Base-by-base conservation (phyloP, 2,329 filamentous ascomycete species). In the Paecilomyces fulvus region DNA sequence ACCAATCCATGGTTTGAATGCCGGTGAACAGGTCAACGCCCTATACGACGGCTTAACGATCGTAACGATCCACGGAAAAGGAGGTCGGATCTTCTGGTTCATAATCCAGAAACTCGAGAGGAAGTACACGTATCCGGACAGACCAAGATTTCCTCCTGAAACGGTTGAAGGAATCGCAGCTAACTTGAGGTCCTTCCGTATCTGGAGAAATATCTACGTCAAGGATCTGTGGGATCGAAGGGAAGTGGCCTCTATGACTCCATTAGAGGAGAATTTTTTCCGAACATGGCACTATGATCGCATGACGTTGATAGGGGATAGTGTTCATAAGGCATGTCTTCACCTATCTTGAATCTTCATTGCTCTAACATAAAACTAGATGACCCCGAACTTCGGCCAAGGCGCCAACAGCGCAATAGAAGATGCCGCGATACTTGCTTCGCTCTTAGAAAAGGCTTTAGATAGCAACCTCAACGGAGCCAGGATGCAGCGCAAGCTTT, bases 341-440 rank as follows among this genome's bases (percentile, higher is more conserved):
- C 10, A 9, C 20, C 17, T 2, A 14, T 53, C 11, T 2, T 52
- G 8, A 46, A 33, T 3, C 30, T 25, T 3, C 11, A 12, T 17
- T 52, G 21, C 17, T 30, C 31, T 51, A 43, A 46, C 20, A 10
- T 12, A 12, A 53, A 53, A 50, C 3, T 23, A 69, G 67, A 66
- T 74, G 67, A 70, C 69, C 7, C 65, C 67, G 1, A 73, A 71
- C 37, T 53, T 64, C 14, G 74, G 73, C 8, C 73, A 75, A 62
- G 74, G 74, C 0, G 74, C 70, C 14, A 77, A 76, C 58, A 65
- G 62, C n/a, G 72, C 73, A 1, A 73, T 76, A 14, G 74, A 77
- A 59, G 67, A 67, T 53, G 72, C 68, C 2, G 73, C 73, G 4
- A 62, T 63, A 9, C 59, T 75, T 3, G 65, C 70, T 10, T 73